phyloP scores from a whole-genome alignment of 345 rosid species.

The Salix caprea region DNA sequence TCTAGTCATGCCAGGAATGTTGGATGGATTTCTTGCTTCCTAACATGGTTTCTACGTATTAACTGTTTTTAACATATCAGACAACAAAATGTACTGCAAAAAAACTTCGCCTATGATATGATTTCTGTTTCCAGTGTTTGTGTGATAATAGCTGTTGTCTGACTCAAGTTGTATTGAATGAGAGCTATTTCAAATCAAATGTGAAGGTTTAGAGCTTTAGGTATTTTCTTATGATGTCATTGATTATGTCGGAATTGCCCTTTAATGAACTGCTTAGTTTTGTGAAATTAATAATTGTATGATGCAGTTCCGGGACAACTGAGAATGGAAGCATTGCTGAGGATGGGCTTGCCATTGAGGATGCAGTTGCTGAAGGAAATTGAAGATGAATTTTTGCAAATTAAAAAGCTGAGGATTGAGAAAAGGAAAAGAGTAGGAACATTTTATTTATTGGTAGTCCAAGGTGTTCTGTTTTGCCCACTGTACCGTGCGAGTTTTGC shows the following conservation, averaged over 20 bases:
- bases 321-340: constrained; percentile 19
- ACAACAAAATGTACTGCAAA: background rate
- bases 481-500: constrained; percentile 18
- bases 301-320: constrained; percentile 32
- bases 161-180: background rate
- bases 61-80: background rate
- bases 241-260: background rate
- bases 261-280: background rate
- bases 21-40: background rate
- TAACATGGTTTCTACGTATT: background rate
- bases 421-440: constrained; percentile 1
- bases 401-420: constrained; percentile 2
- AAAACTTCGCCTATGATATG: background rate
- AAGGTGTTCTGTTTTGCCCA: constrained; percentile 16
- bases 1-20: background rate
- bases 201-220: background rate
- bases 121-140: background rate
- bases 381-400: constrained; percentile 19
- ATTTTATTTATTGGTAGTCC: constrained; percentile 17
- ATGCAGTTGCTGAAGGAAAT: constrained; percentile 22
- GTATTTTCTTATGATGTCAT: background rate
- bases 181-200: background rate
- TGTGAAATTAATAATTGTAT: background rate
- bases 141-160: background rate
- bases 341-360: constrained; percentile 16